These are phyloP conservation scores for Ophiostoma perfectum DNA, from an alignment of 2,329 filamentous ascomycete genomes.

Conservation along the genomic window DNA sequence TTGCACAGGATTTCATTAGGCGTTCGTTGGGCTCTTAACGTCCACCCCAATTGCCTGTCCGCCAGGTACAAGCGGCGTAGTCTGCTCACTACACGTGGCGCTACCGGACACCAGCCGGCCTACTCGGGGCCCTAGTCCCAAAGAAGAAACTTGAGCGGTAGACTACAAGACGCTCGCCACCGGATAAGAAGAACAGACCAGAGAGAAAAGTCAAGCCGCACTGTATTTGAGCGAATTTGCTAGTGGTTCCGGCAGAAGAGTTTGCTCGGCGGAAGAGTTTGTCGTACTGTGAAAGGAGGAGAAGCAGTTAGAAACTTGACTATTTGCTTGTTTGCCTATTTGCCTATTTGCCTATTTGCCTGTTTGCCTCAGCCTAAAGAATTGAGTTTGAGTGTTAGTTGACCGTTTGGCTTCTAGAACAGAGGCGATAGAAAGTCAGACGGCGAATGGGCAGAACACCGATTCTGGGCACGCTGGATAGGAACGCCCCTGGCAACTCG, in stretches of 20 bases:
- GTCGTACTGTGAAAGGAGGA: neutral
- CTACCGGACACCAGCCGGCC: slow-evolving; percentile 11
- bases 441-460: neutral
- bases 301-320: no score
- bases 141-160: neutral
- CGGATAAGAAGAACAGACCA: neutral
- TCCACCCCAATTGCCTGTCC: neutral
- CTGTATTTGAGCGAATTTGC: no score
- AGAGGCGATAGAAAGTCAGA: neutral
- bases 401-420: neutral
- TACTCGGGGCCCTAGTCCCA: slow-evolving; percentile 5
- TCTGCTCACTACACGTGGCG: slow-evolving; percentile 12
- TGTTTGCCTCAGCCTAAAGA: neutral
- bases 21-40: neutral
- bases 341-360: neutral
- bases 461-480: no score
- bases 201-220: no score
- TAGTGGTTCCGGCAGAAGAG: no score
- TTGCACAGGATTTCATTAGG: neutral
- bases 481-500: no score
- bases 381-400: neutral
- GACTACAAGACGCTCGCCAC: neutral
- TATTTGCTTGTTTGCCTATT: neutral
- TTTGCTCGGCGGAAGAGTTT: neutral
- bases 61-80: slow-evolving; percentile 4